Conservation (phyloP, 768 basidiomycete species). For the Suillus americanus region DNA sequence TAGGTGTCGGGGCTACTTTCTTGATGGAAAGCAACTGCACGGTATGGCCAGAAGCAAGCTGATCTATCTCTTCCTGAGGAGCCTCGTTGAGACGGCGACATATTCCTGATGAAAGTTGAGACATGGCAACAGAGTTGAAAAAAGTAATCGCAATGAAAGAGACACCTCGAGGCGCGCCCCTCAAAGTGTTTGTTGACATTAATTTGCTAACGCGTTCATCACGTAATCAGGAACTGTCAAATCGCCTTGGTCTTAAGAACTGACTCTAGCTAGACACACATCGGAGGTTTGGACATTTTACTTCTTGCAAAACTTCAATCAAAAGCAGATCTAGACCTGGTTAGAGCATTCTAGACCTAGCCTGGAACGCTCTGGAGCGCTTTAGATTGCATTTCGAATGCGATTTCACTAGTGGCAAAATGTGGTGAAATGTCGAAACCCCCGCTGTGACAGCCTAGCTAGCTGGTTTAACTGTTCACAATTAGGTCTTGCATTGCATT, state of each 20-base stretch:
- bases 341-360: too few species aligned
- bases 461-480: background rate
- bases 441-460: too few species aligned
- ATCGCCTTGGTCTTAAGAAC: too few species aligned
- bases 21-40: slow-evolving; percentile 86
- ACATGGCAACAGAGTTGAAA: slow-evolving; percentile 26
- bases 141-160: background rate
- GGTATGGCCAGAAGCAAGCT: slow-evolving; percentile 39
- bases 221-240: slow-evolving; percentile 4
- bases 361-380: too few species aligned
- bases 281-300: too few species aligned
- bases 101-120: slow-evolving; percentile 60
- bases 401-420: too few species aligned
- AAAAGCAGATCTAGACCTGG: too few species aligned
- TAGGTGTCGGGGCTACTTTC: slow-evolving; percentile 50
- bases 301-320: too few species aligned
- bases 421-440: too few species aligned
- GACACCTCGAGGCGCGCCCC: slow-evolving; percentile 10
- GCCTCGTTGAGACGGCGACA: slow-evolving; percentile 49
- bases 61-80: slow-evolving; percentile 27
- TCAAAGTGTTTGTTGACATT: slow-evolving; percentile 6
- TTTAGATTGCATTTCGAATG: too few species aligned
- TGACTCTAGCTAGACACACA: too few species aligned
- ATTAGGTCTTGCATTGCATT: background rate
- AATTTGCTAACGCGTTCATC: slow-evolving; percentile 12